A percentile compares a stretch with the other conserved stretches of the same genome.
These are phyloP conservation scores for Mortierella polycephala DNA, from an alignment of 371 early-diverging fungal species.

Conservation along the genomic window DNA sequence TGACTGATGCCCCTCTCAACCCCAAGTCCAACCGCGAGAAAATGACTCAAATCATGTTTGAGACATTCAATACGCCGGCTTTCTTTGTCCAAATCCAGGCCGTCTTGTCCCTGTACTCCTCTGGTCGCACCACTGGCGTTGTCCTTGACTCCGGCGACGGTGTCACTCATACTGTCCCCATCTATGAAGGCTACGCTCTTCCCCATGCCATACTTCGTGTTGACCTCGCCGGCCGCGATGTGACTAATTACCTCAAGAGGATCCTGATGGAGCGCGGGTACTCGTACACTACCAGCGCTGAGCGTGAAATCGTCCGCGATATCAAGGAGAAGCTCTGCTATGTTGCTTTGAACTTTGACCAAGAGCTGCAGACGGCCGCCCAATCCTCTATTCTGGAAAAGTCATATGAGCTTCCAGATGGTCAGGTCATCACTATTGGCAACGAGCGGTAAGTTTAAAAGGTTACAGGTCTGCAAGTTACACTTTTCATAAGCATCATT, in stretches of 20 bases:
- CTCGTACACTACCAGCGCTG: slow-evolving; percentile 90
- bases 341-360: slow-evolving; percentile 86
- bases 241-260: slow-evolving; percentile 89
- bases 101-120: slow-evolving; percentile 90
- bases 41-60: slow-evolving; percentile 95
- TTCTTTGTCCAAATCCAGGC: slow-evolving; percentile 96
- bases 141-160: slow-evolving; percentile 96
- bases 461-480: neutral
- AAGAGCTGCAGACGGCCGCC: slow-evolving; percentile 88
- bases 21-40: slow-evolving; percentile 90
- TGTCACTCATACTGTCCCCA: slow-evolving; percentile 94
- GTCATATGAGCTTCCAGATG: slow-evolving; percentile 92
- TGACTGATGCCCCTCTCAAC: slow-evolving; percentile 96
- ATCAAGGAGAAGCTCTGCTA: slow-evolving; percentile 97
- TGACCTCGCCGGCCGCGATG: slow-evolving; percentile 94
- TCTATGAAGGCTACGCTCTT: slow-evolving; percentile 96
- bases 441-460: slow-evolving; percentile 59
- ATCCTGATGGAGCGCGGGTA: slow-evolving; percentile 90
- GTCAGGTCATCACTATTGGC: slow-evolving; percentile 79
- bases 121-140: slow-evolving; percentile 96
- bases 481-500: neutral
- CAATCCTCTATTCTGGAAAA: slow-evolving; percentile 56
- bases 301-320: slow-evolving; percentile 92
- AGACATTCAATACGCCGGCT: slow-evolving; percentile 97
- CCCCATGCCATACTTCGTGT: slow-evolving; percentile 92